Base-by-base conservation (phyloP, 345 rosid species). In the Erodium maritimum region DNA sequence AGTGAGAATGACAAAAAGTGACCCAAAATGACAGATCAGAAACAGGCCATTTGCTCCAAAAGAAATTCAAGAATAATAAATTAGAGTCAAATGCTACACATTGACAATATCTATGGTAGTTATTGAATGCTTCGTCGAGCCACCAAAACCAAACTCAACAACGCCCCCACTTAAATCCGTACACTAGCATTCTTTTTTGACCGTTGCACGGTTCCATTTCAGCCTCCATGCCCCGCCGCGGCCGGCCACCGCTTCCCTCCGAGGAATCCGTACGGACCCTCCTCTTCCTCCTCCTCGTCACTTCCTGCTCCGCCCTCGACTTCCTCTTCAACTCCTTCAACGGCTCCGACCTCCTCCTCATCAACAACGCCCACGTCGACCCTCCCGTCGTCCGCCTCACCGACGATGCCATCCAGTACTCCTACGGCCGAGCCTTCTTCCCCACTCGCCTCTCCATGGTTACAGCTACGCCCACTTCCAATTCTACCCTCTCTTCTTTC, bases 311-410 rank as follows among this genome's bases (percentile, higher is more conserved):
- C 67, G 70, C 78, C 51, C 21, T 81, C 5, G 78, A 86, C 69
- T 86, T 86, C 64, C 82, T 89, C 56, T 79, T 67, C 71, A 80
- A 90, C 51, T 81, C 83, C 69, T 86, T 90, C 78, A 83, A 83
- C 66, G 62, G 25, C 54, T 73, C 76, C 6, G 75, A 79, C 42
- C 56, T 90, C 64, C 55, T 63, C 75, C 88, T 90, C 62, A 74
- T 80, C 55, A 57, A 68, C 69, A 90, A 90, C 60, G 85, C 90
- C 61, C 63, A 58, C 8, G 54, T 82, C 14, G 93, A 87, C 17
- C 65, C 87, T 14, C 59, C 82, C 54, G 88, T 78, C 5, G 52
- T 90, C 73, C 78, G 71, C 17, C 79, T 90, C 67, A 61, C 65
- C 73, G 85, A 87, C 69, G 97, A 87, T 56, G 59, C 88, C 62